Evolutionary conservation across 768 basidiomycete genomes (phyloP), one percentile per base, ranked within the genome.

Genomic region (Lactifluus hygrophoroides): DNA sequence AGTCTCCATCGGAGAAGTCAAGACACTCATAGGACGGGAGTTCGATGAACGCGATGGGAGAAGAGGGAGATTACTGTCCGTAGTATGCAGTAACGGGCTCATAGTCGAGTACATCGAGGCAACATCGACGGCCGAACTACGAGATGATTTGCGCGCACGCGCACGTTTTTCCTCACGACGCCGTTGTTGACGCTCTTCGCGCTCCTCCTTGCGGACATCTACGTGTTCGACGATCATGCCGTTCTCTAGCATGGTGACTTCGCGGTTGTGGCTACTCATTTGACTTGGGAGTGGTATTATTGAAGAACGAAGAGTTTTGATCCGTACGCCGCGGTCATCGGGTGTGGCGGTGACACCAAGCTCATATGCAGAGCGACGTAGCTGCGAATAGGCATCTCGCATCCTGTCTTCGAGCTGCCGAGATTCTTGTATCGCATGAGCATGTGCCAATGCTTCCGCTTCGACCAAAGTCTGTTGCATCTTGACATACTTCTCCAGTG

Each of bases 181-280:
- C 57, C 77, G 76, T 27, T 87, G 82, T 44, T 88, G 85, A 44
- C 80, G 79, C 37, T 83, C 86, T 63, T 89, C 88, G 57, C 74
- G 80, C 69, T 90, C 90, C 70, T 90, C 89, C 62, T 77, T 84
- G 32, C 84, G 81, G 19, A 94, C 81, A 69, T 94, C 82, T 37
- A 94, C 86, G 60, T 89, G 87, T 65, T 94, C 92, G 8, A 93
- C 85, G 52, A 92, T 88, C 78, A 94, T 84, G 3, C 90, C 90
- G 63, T 90, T 93, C 70, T 92, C 87, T 21, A 94, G 79, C 10
- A 94, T 74, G 0, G 90, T 89, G 14, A 90, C 77, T 55, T 92
- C 87, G 34, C 87, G 80, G 40, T 83, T 83, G 54, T 82, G 79
- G 21, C 74, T 76, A 30, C 70, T 73, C 40, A 66, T 37, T 5